Percentiles rank a stretch among this genome's conserved stretches.
Conservation (phyloP, 208 protist species). For the Entamoeba dispar region DNA sequence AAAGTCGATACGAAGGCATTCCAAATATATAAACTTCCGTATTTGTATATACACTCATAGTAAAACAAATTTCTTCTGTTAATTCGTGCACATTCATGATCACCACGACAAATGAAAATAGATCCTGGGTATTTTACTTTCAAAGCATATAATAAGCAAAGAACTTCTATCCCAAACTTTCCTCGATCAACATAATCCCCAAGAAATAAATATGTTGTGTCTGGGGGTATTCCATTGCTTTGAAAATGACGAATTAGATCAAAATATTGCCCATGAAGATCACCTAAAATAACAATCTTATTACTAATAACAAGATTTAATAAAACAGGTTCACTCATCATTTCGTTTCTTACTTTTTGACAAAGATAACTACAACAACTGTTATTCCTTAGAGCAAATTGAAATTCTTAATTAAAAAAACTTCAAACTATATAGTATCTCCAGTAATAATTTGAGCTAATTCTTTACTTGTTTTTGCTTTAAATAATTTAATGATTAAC, state of each 20-base stretch:
- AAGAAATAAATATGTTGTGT: constrained; percentile 19
- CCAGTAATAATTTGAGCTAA: background rate
- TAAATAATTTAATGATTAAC: background rate
- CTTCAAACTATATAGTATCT: background rate
- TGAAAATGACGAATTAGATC: constrained; percentile 13
- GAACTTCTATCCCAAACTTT: constrained; percentile 9
- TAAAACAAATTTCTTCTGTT: constrained; percentile 3
- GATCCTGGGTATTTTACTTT: constrained; percentile 5
- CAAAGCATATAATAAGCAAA: constrained; percentile 5
- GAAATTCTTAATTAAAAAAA: background rate
- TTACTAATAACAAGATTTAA: background rate
- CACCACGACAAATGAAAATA: constrained; percentile 8
- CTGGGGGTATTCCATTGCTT: background rate
- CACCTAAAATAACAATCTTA: background rate
- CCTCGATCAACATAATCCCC: constrained; percentile 30
- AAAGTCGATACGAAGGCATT: constrained; percentile 51
- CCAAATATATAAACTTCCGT: constrained; percentile 49
- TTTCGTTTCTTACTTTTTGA: background rate
- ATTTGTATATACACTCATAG: constrained; percentile 54
- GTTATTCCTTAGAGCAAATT: no score
- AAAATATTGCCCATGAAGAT: constrained; percentile 23
- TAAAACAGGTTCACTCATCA: background rate
- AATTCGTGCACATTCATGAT: constrained; percentile 15
- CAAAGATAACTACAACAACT: background rate
- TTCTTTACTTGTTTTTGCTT: background rate